These are phyloP conservation scores for Neofusicoccum cordaticola DNA, from an alignment of 2,329 filamentous ascomycete species.

Conservation along the genomic window DNA sequence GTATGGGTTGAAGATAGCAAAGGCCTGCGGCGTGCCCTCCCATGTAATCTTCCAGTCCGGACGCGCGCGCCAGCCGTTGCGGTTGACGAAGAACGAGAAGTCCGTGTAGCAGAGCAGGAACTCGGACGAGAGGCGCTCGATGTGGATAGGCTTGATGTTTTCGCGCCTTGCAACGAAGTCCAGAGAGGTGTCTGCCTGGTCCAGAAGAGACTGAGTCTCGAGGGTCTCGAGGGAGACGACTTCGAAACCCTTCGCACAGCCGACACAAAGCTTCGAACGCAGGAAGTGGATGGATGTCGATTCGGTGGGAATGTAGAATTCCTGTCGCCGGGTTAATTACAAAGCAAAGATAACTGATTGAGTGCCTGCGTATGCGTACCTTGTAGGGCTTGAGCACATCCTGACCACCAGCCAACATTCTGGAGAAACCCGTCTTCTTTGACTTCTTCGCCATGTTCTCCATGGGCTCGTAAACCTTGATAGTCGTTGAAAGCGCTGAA, in stretches of 20 bases:
- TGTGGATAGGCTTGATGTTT: conserved; percentile 91
- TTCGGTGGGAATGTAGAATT: conserved; percentile 98
- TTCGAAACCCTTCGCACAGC: conserved; percentile 92
- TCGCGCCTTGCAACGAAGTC: conserved; percentile 96
- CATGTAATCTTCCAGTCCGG: conserved; percentile 97
- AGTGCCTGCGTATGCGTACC: conserved; percentile 34
- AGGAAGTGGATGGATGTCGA: conserved; percentile 98
- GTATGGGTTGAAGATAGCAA: conserved; percentile 94
- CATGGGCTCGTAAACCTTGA: conserved; percentile 99
- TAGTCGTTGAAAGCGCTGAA: conserved; percentile 86
- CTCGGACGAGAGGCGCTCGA: conserved; percentile 93
- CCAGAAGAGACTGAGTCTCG: conserved; percentile 94
- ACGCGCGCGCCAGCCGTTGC: conserved; percentile 93
- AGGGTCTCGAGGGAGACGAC: conserved; percentile 94
- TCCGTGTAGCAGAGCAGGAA: conserved; percentile 98
- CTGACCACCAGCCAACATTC: conserved; percentile 91
- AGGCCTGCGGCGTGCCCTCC: conserved; percentile 89
- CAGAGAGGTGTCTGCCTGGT: conserved; percentile 95
- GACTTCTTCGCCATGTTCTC: conserved; percentile 90
- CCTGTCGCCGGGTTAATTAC: conserved; percentile 45
- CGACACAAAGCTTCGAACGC: conserved; percentile 93
- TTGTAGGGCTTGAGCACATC: conserved; percentile 96
- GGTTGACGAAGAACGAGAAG: conserved; percentile 98
- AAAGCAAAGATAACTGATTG: background rate
- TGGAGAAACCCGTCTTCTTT: conserved; percentile 91